Base-by-base conservation (phyloP, 305 asterid genomes). In the Rubia tinctorum region DNA sequence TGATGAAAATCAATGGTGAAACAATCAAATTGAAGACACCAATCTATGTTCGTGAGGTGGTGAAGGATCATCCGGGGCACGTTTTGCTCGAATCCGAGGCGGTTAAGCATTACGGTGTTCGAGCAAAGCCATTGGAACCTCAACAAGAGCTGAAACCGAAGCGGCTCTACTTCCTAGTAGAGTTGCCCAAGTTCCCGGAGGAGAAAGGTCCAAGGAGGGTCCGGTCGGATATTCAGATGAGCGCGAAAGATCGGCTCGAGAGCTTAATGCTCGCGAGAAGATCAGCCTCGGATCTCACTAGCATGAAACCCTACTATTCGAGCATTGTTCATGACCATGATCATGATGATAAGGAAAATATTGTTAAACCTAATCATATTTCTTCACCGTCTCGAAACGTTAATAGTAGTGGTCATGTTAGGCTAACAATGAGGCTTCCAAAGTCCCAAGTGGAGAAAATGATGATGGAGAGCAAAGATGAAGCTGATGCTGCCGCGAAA, bases 241-340 rank as follows among this genome's bases (percentile, higher is more conserved):
- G 86, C 80, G 98, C 98, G 1, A 92, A 89, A 78, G 99, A 95
- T 51, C 85, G 98, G 71, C 98, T 95, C 63, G 99, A 95, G 83
- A 88, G 88, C 82, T 80, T 95, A 20, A 86, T 90, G 98, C 77
- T 95, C 81, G 84, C 96, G 8, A 80, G 90, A 65, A 87, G 99
- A 4, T 92, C 99, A 9, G 56, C 77, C 34, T 95, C 99, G 27
- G 98, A 95, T 79, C 67, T 92, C n/a, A 72, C 96, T 14, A 71
- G 69, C n/a, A 71, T 87, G 87, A 90, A 79, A 84, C 85, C 90
- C 47, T 74, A 5, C 1, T 65, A 88, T n/a, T 10, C 90, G 0
- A 75, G 79, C 68, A 73, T 43, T 43, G 75, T 70, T 17, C 23
- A 7, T 5, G 76, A 71, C 17, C 17, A 23, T 7, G 30, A 39